A percentile compares a stretch with the other conserved stretches of the same genome.
Evolutionary conservation across 164 flowering plant genomes (phyloP).

Genomic region (Berberis thunbergii): DNA sequence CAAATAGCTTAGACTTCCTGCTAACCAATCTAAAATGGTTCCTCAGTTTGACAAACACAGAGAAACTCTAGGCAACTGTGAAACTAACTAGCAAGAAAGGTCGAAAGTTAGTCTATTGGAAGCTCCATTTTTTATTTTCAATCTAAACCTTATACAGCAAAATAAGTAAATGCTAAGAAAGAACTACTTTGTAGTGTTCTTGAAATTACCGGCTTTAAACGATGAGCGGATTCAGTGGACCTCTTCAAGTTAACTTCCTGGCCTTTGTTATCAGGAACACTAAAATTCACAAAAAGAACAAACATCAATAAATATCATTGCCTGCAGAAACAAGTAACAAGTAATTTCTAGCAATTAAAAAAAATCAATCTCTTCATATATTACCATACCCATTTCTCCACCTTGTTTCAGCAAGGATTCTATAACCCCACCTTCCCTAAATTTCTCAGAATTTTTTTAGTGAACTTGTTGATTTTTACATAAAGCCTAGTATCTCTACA

Average conservation of each 20-base stretch:
- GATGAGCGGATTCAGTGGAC: slow-evolving; percentile 15
- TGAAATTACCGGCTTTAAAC: slow-evolving; percentile 22
- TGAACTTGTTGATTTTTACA: too few species aligned
- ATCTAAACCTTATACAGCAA: not conserved
- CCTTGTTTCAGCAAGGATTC: not conserved
- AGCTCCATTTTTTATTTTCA: too few species aligned
- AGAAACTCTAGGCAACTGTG: too few species aligned
- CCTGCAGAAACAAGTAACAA: not conserved
- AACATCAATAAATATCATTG: slow-evolving; percentile 1
- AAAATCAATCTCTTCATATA: not conserved
- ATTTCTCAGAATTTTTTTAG: too few species aligned
- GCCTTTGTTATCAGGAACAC: slow-evolving; percentile 24
- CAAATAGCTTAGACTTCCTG: not conserved
- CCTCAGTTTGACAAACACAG: too few species aligned
- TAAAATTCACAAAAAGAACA: slow-evolving; percentile 17
- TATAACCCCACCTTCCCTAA: not conserved
- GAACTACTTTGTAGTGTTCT: not conserved
- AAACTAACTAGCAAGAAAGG: too few species aligned
- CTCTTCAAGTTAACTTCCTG: slow-evolving; percentile 14
- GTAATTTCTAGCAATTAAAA: not conserved
- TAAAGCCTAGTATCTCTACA: too few species aligned
- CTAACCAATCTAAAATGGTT: too few species aligned
- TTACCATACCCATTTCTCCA: not conserved
- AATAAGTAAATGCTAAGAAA: not conserved
- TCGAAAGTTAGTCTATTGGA: too few species aligned